Conservation (phyloP, 345 rosid species). For the Linum trigynum region DNA sequence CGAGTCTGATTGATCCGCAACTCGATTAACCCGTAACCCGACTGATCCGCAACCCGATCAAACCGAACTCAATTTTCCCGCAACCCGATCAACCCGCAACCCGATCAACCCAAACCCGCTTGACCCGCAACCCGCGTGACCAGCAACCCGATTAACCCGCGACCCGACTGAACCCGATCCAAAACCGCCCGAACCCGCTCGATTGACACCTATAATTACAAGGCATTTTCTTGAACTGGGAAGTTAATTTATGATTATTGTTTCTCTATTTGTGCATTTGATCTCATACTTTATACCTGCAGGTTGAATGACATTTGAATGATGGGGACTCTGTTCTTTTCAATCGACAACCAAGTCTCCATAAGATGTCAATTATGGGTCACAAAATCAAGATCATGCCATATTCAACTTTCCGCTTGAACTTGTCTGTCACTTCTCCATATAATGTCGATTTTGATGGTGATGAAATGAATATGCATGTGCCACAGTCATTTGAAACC, state of each 20-base stretch:
- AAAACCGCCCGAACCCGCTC: too few species aligned
- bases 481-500: conserved; percentile 92
- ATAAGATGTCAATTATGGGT: conserved; percentile 98
- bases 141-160: too few species aligned
- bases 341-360: conserved; percentile 97
- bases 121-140: too few species aligned
- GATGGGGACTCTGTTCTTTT: conserved; percentile 94
- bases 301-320: conserved; percentile 92
- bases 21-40: too few species aligned
- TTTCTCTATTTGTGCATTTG: neutral
- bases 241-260: neutral
- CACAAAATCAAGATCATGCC: conserved; percentile 96
- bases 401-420: conserved; percentile 85
- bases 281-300: conserved; percentile 17
- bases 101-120: too few species aligned
- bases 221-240: conserved; percentile 27
- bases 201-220: too few species aligned
- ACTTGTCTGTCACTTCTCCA: conserved; percentile 91
- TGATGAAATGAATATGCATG: conserved; percentile 99
- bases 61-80: too few species aligned
- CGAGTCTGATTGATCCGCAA: too few species aligned
- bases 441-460: conserved; percentile 99
- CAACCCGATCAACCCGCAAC: too few species aligned
- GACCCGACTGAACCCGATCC: too few species aligned
- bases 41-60: too few species aligned